A percentile compares a stretch with the other conserved stretches of the same genome.
phyloP scores from a whole-genome alignment of 495 filamentous ascomycete species.

The Trichoderma asperelloides region DNA sequence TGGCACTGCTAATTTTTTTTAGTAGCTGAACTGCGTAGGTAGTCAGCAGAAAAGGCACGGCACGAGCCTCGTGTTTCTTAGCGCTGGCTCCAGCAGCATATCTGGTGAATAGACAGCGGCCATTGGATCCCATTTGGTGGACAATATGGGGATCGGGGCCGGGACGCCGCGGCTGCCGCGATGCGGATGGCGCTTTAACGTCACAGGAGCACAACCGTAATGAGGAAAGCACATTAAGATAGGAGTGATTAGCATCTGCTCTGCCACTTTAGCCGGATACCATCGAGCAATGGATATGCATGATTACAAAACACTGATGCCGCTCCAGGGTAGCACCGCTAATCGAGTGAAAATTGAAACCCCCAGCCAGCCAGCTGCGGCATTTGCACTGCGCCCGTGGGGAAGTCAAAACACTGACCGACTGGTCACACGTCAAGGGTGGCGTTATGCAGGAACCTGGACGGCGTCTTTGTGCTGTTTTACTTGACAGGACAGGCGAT shows the following conservation, averaged over 20 bases:
- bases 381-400: background rate
- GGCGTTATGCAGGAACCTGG: background rate
- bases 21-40: background rate
- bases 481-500: too few relatives aligned
- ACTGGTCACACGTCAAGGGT: background rate
- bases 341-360: background rate
- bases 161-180: background rate
- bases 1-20: background rate
- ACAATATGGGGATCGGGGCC: slow-evolving; percentile 3
- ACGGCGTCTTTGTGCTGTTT: background rate
- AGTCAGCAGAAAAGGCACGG: background rate
- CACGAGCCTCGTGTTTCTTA: slow-evolving; percentile 2
- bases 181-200: background rate
- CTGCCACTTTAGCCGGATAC: background rate
- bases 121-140: background rate
- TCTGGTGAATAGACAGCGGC: background rate
- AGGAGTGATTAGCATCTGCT: too few relatives aligned
- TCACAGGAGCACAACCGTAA: background rate
- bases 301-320: background rate
- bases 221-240: background rate
- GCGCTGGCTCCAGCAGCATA: background rate
- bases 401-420: background rate
- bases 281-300: background rate
- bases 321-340: background rate
- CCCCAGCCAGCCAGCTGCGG: background rate